Conservation (phyloP, 108 stramenopile genomes). For the Cyclostephanos tholiformis region DNA sequence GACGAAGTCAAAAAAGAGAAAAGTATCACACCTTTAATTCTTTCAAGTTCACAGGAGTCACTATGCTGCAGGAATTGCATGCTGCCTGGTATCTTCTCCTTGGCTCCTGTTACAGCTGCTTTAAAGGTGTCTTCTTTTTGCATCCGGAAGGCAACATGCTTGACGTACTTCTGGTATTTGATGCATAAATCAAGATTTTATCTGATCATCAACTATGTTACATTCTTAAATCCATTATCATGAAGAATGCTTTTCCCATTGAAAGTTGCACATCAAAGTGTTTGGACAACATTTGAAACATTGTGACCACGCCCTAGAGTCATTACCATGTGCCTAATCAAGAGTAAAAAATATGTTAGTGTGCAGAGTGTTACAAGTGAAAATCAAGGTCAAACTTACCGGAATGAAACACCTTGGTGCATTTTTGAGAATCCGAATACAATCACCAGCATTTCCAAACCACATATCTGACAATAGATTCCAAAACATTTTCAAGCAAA, state of each 20-base stretch:
- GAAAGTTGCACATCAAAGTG: slow-evolving; percentile 48
- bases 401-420: slow-evolving; percentile 42
- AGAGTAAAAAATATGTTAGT: not conserved
- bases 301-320: slow-evolving; percentile 17
- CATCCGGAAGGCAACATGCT: slow-evolving; percentile 20
- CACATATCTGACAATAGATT: slow-evolving; percentile 26
- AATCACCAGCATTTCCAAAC: slow-evolving; percentile 37
- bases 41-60: slow-evolving; percentile 31
- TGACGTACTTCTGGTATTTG: slow-evolving; percentile 34
- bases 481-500: slow-evolving; percentile 11
- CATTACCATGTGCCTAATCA: slow-evolving; percentile 31
- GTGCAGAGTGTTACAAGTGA: not conserved
- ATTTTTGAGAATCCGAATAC: slow-evolving; percentile 49
- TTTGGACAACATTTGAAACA: slow-evolving; percentile 31
- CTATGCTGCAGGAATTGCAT: slow-evolving; percentile 26
- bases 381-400: slow-evolving; percentile 7
- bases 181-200: slow-evolving; percentile 10
- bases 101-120: slow-evolving; percentile 29
- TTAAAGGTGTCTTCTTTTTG: slow-evolving; percentile 26
- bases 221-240: slow-evolving; percentile 32
- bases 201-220: slow-evolving; percentile 19
- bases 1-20: not conserved
- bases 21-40: not conserved
- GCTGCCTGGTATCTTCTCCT: slow-evolving; percentile 24
- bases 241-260: slow-evolving; percentile 35